Base-by-base conservation (phyloP, 192 early-diverging fungal species). In the Phycomyces nitens region DNA sequence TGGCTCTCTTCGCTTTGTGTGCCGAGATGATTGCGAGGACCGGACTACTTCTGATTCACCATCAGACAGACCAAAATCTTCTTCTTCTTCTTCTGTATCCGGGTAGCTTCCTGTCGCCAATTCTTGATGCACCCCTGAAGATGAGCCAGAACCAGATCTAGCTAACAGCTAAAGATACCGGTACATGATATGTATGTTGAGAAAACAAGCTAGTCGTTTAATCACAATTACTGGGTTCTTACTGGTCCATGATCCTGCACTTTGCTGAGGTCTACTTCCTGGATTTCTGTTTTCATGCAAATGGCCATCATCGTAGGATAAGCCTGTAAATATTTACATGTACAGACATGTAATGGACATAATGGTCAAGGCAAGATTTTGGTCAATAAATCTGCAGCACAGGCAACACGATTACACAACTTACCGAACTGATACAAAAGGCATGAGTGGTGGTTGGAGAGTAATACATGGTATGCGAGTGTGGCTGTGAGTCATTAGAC, bases 261-360 rank as follows among this genome's bases (percentile, higher is more conserved):
- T 49, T 74, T 72, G 11, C 72, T 78, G 9, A 89, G 53, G 59
- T 93, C 89, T 61, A 93, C 73, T 73, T 93, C 91, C 22, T 77
- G 76, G 50, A 93, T 83, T 29, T 80, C 82, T 0, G 78, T 77
- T 57, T 84, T 79, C 1, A 85, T 84, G 41, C 80, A 88, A 6
- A 91, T 74, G 10, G 85, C 91, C 21, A 91, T 74, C 3, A 79
- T 65, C 41, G 88, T 82, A 1, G 66, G 68, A 53, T 86, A 79
- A 22, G 80, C 60, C 85, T 84, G 55, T 34, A 34, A 2, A 53
- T 6, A 34, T 34, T 34, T 34, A 34, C 7, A 5, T 34, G 2
- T 34, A 5, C 7, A 34, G 2, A 7, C 7, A 34, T 34, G 29
- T 34, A 34, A 34, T 34, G 7, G 29, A 7, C 29, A 7, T 34